Evolutionary conservation across 306 rosid species (phyloP).

Genomic region (Casuarina glauca): DNA sequence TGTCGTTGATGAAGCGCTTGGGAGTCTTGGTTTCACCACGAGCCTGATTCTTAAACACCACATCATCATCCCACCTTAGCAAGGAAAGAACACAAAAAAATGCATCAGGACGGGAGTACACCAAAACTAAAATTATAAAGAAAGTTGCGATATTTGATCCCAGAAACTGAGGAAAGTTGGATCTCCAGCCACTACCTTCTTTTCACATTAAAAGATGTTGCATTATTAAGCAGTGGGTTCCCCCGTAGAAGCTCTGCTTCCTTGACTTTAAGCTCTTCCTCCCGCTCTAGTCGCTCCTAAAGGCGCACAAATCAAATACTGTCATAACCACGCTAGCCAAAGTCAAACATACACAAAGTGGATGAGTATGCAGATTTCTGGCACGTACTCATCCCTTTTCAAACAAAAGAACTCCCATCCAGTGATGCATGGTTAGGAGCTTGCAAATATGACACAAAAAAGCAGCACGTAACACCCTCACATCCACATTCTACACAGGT

Average conservation of each 20-base stretch:
- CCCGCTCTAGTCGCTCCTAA: constrained; percentile 66
- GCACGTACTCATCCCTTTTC: background rate
- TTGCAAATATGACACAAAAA: background rate
- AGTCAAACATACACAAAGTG: background rate
- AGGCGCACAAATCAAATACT: constrained; percentile 20
- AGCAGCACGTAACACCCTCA: constrained; percentile 1
- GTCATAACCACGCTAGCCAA: background rate
- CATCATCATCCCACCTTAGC: constrained; percentile 86
- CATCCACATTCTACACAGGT: background rate
- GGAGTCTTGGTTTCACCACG: constrained; percentile 87
- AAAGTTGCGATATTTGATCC: background rate
- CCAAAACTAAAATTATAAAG: background rate
- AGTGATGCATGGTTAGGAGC: background rate
- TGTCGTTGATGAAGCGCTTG: constrained; percentile 91
- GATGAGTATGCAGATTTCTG: background rate
- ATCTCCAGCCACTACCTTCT: constrained; percentile 53
- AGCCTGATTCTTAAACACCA: constrained; percentile 90
- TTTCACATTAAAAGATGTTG: constrained; percentile 73
- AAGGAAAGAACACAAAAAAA: background rate
- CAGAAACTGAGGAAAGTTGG: background rate
- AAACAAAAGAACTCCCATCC: background rate
- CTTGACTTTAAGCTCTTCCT: constrained; percentile 90
- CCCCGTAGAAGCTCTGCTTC: constrained; percentile 86
- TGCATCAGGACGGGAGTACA: background rate
- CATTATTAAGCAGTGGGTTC: constrained; percentile 73